These are phyloP conservation scores for Malus sieversii DNA, from an alignment of 306 rosid genomes.

Conservation along the genomic window DNA sequence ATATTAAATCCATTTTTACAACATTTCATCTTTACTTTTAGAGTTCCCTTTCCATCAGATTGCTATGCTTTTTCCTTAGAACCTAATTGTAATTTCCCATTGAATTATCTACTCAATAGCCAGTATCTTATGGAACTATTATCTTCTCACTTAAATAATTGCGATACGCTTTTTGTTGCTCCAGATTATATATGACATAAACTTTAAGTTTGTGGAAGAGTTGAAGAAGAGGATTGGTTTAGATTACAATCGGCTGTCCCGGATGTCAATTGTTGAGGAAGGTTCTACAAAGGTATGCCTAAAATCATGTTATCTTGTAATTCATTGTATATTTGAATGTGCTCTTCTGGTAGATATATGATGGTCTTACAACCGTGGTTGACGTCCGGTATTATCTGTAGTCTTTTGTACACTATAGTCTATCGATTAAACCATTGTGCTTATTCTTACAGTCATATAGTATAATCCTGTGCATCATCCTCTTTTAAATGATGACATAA, in stretches of 20 bases:
- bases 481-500: neutral
- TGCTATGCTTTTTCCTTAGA: neutral
- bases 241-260: constrained; percentile 52
- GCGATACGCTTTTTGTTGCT: neutral
- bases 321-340: constrained; percentile 1
- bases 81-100: neutral
- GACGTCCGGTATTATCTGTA: neutral
- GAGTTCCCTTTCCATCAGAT: constrained; percentile 1
- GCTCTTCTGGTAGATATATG: neutral
- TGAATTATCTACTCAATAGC: neutral
- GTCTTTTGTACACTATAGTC: neutral
- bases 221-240: constrained; percentile 66
- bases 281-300: constrained; percentile 54
- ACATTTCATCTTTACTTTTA: neutral
- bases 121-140: neutral
- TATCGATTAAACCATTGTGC: neutral
- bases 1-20: neutral
- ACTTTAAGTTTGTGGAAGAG: constrained; percentile 50
- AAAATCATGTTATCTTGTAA: neutral
- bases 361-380: neutral
- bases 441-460: neutral
- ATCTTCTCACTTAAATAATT: constrained; percentile 8
- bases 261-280: constrained; percentile 71
- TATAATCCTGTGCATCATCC: neutral
- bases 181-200: constrained; percentile 62